Percentiles rank a stretch among this genome's conserved stretches.
phyloP scores from a whole-genome alignment of 2,329 filamentous ascomycete genomes.

The Sordariomycetes sp. region DNA sequence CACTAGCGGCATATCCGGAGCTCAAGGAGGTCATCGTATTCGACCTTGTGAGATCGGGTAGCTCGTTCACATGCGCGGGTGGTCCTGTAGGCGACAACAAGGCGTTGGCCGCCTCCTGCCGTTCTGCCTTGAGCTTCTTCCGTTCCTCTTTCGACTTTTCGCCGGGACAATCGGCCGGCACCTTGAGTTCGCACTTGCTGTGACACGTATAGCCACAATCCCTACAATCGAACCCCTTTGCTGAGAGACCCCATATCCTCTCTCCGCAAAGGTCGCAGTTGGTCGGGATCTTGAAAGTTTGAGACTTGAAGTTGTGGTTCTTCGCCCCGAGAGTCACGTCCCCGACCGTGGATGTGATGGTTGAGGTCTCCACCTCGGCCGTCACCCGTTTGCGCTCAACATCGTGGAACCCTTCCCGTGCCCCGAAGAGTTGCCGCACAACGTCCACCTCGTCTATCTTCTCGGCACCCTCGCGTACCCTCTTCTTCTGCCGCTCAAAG shows the following conservation, averaged over 20 bases:
- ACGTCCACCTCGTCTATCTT: conserved; percentile 82
- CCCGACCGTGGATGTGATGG: conserved; percentile 82
- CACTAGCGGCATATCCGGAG: conserved; percentile 76
- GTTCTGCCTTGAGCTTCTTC: conserved; percentile 82
- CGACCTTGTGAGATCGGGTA: conserved; percentile 61
- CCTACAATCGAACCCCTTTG: conserved; percentile 91
- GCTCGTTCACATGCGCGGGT: conserved; percentile 43
- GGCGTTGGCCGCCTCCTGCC: conserved; percentile 68
- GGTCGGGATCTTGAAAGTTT: conserved; percentile 98
- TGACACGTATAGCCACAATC: conserved; percentile 98
- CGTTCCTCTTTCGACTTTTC: conserved; percentile 90
- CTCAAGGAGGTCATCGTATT: conserved; percentile 88
- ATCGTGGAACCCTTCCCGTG: conserved; percentile 79
- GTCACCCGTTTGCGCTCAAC: conserved; percentile 75
- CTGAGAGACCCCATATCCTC: conserved; percentile 91
- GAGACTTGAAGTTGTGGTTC: conserved; percentile 96
- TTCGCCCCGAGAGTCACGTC: conserved; percentile 87
- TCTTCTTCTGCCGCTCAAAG: conserved; percentile 62
- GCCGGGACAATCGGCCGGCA: conserved; percentile 88
- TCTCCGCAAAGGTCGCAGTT: conserved; percentile 97
- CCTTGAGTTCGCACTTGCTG: conserved; percentile 98
- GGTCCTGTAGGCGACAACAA: conserved; percentile 38
- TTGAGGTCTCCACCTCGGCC: conserved; percentile 85
- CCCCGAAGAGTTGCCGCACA: conserved; percentile 68
- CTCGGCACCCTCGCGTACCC: conserved; percentile 72